A percentile compares a stretch with the other conserved stretches of the same genome.
phyloP scores from a whole-genome alignment of 1,284 basidiomycete species.

The Trametes hirsuta region DNA sequence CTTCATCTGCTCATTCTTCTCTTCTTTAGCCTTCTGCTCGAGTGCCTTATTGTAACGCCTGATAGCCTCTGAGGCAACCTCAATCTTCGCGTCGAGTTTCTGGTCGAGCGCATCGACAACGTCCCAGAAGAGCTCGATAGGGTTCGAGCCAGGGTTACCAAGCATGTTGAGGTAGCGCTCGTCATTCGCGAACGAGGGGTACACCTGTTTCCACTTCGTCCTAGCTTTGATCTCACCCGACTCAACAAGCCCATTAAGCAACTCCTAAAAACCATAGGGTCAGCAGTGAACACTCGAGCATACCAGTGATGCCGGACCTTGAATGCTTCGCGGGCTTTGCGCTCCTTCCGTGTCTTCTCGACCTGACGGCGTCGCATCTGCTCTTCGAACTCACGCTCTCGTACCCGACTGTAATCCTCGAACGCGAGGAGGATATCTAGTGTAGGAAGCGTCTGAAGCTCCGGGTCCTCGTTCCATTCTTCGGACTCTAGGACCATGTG shows the following conservation, averaged over 20 bases:
- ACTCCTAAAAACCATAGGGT: slow-evolving; percentile 42
- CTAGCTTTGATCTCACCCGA: slow-evolving; percentile 77
- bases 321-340: slow-evolving; percentile 90
- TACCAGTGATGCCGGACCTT: slow-evolving; percentile 48
- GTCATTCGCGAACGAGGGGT: slow-evolving; percentile 77
- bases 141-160: slow-evolving; percentile 91
- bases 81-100: slow-evolving; percentile 78
- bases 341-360: slow-evolving; percentile 81
- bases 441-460: slow-evolving; percentile 81
- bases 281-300: neutral
- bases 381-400: slow-evolving; percentile 89
- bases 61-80: slow-evolving; percentile 63
- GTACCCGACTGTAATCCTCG: slow-evolving; percentile 87
- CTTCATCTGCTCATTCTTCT: slow-evolving; percentile 37
- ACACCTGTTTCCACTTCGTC: slow-evolving; percentile 91
- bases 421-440: slow-evolving; percentile 90
- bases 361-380: slow-evolving; percentile 76
- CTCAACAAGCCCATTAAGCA: slow-evolving; percentile 73
- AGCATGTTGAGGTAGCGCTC: slow-evolving; percentile 84
- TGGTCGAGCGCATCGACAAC: slow-evolving; percentile 86
- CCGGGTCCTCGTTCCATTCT: slow-evolving; percentile 75
- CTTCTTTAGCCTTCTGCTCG: slow-evolving; percentile 35
- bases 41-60: slow-evolving; percentile 46
- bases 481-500: slow-evolving; percentile 75
- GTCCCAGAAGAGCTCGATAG: slow-evolving; percentile 97